Evolutionary conservation across 2,329 filamentous ascomycete species (phyloP), one percentile per base, ranked within the genome.

Genomic region (Raffaelea arxii): DNA sequence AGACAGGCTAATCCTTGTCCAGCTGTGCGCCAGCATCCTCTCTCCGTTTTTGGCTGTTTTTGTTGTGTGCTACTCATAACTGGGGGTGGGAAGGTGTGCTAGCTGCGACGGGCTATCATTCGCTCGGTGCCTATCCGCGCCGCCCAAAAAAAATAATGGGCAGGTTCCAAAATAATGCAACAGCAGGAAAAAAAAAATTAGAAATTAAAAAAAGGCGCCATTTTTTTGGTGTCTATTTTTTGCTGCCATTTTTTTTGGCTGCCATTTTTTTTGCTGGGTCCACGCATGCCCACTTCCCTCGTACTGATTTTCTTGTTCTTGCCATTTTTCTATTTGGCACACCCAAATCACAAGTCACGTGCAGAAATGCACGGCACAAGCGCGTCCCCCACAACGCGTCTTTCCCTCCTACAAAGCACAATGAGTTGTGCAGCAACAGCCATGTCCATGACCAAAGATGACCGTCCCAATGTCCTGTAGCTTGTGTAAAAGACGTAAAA

Each of bases 291-390:
- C 11, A 23, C 11, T 14, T 21, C 32, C 19, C 6, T 36, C 38
- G 3, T 40, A 12, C 5, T 25, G 18, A 27, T 41, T 41, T 41
- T 41, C 32, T 36, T 12, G 19, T 12, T 6, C 14, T 36, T 36
- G 16, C 48, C 48, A 16, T 25, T 19, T 6, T 23, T 10, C 36
- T 24, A 30, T 27, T 48, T 39, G 25, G 41, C 18, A 25, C 4
- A 25, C 11, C 22, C 43, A 49, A 38, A 49, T 49, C 47, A 49
- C 39, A 16, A 19, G 43, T 45, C 47, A 49, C 47, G 43, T 49
- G 47, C 4, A 9, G 4, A 43, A 46, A n/a, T n/a, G n/a, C n/a
- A n/a, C n/a, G 30, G 19, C 23, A 11, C 5, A 27, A n/a, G 30
- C 46, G 46, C 46, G 41, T 44, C 40, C 30, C 5, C n/a, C 23